phyloP scores from a whole-genome alignment of 2,329 filamentous ascomycete genomes.

The Cylindrodendrum hubeiense region DNA sequence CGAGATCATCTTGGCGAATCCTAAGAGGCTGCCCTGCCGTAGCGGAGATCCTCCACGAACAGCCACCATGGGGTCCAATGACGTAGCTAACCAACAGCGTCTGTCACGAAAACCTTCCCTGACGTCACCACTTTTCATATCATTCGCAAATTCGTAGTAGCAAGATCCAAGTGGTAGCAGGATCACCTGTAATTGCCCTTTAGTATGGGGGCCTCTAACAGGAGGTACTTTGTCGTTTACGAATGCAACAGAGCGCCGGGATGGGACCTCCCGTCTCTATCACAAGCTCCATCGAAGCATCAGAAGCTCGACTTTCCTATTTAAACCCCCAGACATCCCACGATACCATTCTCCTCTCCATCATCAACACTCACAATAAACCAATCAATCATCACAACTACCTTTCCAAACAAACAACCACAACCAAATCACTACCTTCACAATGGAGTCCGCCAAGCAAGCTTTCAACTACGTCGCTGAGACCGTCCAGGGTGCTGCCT shows the following conservation, averaged over 20 bases:
- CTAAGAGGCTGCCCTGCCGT: constrained; percentile 1
- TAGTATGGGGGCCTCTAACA: background rate
- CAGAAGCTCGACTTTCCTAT: constrained; percentile 20
- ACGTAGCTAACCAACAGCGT: constrained; percentile 6
- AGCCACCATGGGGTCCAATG: constrained; percentile 17
- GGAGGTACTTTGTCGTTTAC: background rate
- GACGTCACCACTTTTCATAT: constrained; percentile 27
- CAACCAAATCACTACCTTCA: constrained; percentile 43
- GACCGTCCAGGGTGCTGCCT: constrained; percentile 68
- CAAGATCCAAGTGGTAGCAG: constrained; percentile 8
- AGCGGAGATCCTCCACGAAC: background rate
- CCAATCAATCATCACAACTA: constrained; percentile 9
- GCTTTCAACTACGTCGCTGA: constrained; percentile 78
- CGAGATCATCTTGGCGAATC: background rate
- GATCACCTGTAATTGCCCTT: background rate
- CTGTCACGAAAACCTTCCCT: background rate
- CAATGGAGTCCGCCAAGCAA: constrained; percentile 69
- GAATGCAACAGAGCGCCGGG: background rate
- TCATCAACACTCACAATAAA: constrained; percentile 35
- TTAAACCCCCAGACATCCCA: constrained; percentile 37
- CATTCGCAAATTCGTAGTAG: background rate
- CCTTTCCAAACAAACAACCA: constrained; percentile 7
- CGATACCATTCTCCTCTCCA: background rate
- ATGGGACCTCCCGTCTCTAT: background rate
- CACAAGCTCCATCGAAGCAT: constrained; percentile 9